Conservation (phyloP, 352 stramenopile species). For the Phytophthora nicotianae region DNA sequence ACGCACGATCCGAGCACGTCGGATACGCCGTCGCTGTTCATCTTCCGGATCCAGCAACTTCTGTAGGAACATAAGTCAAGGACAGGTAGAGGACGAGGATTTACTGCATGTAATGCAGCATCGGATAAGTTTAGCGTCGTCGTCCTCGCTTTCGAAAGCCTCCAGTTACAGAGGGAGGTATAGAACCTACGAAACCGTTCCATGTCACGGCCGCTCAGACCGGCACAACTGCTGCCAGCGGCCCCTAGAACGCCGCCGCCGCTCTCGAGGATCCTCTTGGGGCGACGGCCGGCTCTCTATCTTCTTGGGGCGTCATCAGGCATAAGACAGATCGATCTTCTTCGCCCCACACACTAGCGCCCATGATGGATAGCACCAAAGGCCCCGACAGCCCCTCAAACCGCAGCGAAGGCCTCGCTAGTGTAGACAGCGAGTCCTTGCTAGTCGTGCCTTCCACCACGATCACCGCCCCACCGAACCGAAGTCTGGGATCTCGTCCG, state of each 20-base stretch:
- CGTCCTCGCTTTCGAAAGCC: constrained; percentile 3
- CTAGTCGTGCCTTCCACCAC: constrained; percentile 11
- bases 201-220: constrained; percentile 23
- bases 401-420: neutral
- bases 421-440: constrained; percentile 1
- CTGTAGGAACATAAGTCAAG: constrained; percentile 48
- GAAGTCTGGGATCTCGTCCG: constrained; percentile 16
- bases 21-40: constrained; percentile 40
- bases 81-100: constrained; percentile 1
- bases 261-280: constrained; percentile 34
- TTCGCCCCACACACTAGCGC: constrained; percentile 3
- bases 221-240: constrained; percentile 32
- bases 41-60: constrained; percentile 63
- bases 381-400: constrained; percentile 5
- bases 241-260: constrained; percentile 18
- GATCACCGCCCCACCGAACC: constrained; percentile 16
- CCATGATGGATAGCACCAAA: constrained; percentile 29
- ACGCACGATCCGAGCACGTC: constrained; percentile 60
- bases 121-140: constrained; percentile 39
- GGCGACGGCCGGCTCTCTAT: constrained; percentile 18
- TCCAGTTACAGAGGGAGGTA: constrained; percentile 23
- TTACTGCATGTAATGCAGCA: no score
- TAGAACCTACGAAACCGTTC: constrained; percentile 27
- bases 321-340: constrained; percentile 25
- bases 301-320: neutral